Evolutionary conservation across 2,329 filamentous ascomycete species (phyloP), one percentile per base, ranked within the genome.

Genomic region (Aureobasidium mangrovei): DNA sequence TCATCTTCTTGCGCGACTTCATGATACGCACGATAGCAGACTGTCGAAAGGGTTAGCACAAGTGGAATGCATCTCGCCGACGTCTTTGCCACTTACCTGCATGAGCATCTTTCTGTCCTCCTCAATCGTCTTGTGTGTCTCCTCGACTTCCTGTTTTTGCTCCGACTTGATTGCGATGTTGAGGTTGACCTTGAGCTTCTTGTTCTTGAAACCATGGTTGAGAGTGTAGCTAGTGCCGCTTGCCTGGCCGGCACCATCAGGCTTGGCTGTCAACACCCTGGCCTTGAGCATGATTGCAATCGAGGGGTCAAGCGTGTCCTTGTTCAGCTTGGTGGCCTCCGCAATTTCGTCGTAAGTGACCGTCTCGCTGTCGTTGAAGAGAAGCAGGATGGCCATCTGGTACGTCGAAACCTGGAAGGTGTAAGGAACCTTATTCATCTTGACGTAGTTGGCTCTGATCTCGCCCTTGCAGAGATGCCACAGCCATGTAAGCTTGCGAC

Each of bases 1-100:
- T 97, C 88, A 97, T 94, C 75, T 86, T 88, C 83, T 98, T 97
- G 58, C 93, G 86, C 3, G 91, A 94, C 77, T 98, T 98, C 93
- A 98, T 98, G 75, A 98, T 96, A 66, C 93, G 88, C 55, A 98
- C 93, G 70, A 98, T 97, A 27, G 91, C 91, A 59, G 93, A 97
- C 91, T 98, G 61, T 7, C 54, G 48, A 58, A 41, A 10, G 49
- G 36, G 60, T 73, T 67, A 73, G 70, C 56, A 60, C 56, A 9
- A 31, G 18, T 24, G 28, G 47, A 8, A 28, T 27, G 27, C 47
- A 38, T 5, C 26, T 24, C 32, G 10, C 7, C 32, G 8, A 38
- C 53, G 5, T 58, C 39, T 40, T 54, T 51, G 55, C 53, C 60
- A 77, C 85, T 71, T 80, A 95, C 91, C 84, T 98, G 93, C 68